Evolutionary conservation across 192 early-diverging fungal species (phyloP).

Genomic region (Coemansia sp.): DNA sequence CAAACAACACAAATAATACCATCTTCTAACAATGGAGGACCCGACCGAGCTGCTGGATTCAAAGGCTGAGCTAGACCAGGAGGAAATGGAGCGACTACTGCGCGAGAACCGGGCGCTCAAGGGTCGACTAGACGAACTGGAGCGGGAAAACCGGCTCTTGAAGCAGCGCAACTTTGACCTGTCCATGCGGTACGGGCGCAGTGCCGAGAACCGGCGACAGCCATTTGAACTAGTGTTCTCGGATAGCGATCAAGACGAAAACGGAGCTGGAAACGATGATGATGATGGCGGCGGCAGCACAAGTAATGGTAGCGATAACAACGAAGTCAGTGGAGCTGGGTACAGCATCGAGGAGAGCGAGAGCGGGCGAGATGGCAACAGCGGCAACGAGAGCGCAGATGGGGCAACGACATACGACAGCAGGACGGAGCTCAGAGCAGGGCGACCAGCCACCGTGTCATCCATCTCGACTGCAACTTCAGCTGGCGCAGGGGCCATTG

Average conservation of each 20-base stretch:
- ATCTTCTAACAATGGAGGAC: conserved; percentile 34
- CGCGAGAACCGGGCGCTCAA: conserved; percentile 50
- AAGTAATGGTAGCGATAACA: conserved; percentile 28
- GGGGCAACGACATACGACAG: not conserved
- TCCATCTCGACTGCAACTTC: not conserved
- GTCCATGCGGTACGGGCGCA: conserved; percentile 55
- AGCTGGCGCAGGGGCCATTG: not conserved
- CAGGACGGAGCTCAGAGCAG: not conserved
- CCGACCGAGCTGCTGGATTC: conserved; percentile 42
- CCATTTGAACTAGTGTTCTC: conserved; percentile 54
- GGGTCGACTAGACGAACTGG: conserved; percentile 52
- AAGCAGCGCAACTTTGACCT: conserved; percentile 58
- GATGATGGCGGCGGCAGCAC: conserved; percentile 14
- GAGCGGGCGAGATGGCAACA: conserved; percentile 22
- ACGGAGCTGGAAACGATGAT: conserved; percentile 5
- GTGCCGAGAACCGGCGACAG: conserved; percentile 46
- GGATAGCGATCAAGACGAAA: conserved; percentile 25
- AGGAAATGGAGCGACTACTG: conserved; percentile 51
- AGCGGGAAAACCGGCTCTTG: conserved; percentile 54
- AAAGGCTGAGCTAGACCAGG: conserved; percentile 57
- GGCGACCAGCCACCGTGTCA: not conserved
- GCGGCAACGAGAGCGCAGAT: conserved; percentile 32
- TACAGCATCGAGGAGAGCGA: conserved; percentile 51
- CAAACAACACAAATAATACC: not conserved
- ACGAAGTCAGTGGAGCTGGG: conserved; percentile 42